A percentile compares a stretch with the other conserved stretches of the same genome.
phyloP scores from a whole-genome alignment of 2,329 filamentous ascomycete species.

The Epichloe aotearoae region DNA sequence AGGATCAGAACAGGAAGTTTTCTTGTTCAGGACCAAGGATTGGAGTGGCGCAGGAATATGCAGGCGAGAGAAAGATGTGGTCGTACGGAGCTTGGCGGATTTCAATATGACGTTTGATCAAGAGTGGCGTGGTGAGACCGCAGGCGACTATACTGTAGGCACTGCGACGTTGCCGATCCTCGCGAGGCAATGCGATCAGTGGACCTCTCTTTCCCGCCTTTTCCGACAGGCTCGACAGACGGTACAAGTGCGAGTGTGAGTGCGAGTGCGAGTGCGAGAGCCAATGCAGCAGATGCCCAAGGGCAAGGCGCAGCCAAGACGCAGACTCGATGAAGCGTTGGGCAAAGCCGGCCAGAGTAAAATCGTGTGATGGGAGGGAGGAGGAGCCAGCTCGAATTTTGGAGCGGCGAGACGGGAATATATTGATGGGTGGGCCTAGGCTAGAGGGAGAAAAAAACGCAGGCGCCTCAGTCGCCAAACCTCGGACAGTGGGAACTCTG shows the following conservation, averaged over 20 bases:
- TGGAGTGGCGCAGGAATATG: conserved; percentile 4
- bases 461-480: conserved; percentile 5
- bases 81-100: conserved; percentile 10
- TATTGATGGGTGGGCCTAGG: conserved; percentile 6
- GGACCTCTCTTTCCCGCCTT: background rate
- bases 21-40: background rate
- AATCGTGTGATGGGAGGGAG: background rate
- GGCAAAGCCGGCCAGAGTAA: background rate
- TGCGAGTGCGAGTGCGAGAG: background rate
- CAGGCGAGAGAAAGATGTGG: conserved; percentile 1
- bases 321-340: background rate
- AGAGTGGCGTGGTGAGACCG: conserved; percentile 9
- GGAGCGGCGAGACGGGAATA: conserved; percentile 5
- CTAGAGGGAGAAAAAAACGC: conserved; percentile 1
- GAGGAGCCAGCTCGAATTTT: background rate
- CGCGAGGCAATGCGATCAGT: background rate
- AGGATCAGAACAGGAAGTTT: background rate
- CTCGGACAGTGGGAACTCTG: background rate
- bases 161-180: conserved; percentile 6
- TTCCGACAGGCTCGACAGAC: background rate
- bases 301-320: conserved; percentile 1
- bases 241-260: background rate
- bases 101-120: conserved; percentile 12
- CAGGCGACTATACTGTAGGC: background rate
- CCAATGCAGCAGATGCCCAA: conserved; percentile 1